Conservation (phyloP, 495 filamentous ascomycete genomes). For the Hypoxylon fuscum region DNA sequence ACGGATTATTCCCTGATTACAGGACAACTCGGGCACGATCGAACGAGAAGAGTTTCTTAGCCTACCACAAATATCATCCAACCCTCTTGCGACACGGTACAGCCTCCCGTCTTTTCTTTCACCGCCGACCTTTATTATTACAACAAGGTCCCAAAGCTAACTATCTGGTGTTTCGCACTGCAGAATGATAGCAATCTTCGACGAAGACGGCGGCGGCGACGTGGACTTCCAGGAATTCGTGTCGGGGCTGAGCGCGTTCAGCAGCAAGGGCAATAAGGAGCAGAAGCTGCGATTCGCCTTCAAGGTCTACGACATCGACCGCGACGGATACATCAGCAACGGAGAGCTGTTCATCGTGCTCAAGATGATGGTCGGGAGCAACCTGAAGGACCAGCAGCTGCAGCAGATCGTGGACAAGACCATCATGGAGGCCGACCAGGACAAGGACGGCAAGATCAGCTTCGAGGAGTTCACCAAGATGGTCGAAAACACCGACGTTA, state of each 20-base stretch:
- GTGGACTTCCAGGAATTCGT: constrained; percentile 99
- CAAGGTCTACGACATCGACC: constrained; percentile 99
- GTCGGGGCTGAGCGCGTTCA: constrained; percentile 92
- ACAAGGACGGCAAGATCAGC: constrained; percentile 96
- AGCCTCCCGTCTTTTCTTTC: constrained; percentile 12
- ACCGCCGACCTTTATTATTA: not conserved
- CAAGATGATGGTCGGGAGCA: constrained; percentile 99
- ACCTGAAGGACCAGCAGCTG: constrained; percentile 98
- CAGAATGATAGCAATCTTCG: constrained; percentile 99
- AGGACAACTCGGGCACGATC: constrained; percentile 98
- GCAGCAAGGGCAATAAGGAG: constrained; percentile 97
- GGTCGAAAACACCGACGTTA: constrained; percentile 98
- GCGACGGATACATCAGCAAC: constrained; percentile 98
- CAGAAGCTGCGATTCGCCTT: constrained; percentile 98
- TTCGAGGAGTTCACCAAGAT: constrained; percentile 99
- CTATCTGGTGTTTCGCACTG: constrained; percentile 1
- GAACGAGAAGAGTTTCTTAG: constrained; percentile 98
- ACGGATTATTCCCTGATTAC: constrained; percentile 1
- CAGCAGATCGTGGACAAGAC: constrained; percentile 99
- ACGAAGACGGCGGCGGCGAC: constrained; percentile 97
- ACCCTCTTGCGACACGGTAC: constrained; percentile 93
- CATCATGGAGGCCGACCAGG: constrained; percentile 98
- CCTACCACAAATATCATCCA: constrained; percentile 96
- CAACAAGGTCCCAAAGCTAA: constrained; percentile 15
- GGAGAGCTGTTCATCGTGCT: constrained; percentile 98